Conservation (phyloP, 78 protist genomes). For the Cavenderia fasciculata region DNA sequence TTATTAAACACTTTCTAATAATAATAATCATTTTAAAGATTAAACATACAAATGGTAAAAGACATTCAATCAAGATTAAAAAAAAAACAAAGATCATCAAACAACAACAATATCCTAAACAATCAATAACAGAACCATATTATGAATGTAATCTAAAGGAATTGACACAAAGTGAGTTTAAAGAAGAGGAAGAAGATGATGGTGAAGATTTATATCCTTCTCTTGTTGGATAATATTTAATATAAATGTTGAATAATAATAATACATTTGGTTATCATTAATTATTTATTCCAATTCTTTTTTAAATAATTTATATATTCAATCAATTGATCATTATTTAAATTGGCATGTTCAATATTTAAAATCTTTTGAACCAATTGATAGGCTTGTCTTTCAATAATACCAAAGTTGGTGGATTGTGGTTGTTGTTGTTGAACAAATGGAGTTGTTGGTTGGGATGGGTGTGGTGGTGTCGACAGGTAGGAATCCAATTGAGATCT, state of each 20-base stretch:
- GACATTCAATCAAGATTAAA: neutral
- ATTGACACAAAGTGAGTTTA: slow-evolving; percentile 13
- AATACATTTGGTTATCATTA: neutral
- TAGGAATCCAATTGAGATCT: slow-evolving; percentile 10
- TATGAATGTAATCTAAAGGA: slow-evolving; percentile 17
- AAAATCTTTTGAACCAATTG: slow-evolving; percentile 42
- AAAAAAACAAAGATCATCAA: slow-evolving; percentile 1
- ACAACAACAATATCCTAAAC: too few species aligned
- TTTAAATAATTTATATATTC: slow-evolving; percentile 8
- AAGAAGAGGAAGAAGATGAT: slow-evolving; percentile 40
- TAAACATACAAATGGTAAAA: slow-evolving; percentile 47
- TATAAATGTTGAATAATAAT: too few species aligned
- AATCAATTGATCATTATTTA: neutral
- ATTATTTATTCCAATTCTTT: neutral
- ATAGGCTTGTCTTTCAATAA: slow-evolving; percentile 35
- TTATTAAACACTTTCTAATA: neutral
- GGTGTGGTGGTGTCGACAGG: too few species aligned
- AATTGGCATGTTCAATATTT: slow-evolving; percentile 12
- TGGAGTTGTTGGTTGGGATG: neutral
- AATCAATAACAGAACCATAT: slow-evolving; percentile 28
- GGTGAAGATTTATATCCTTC: slow-evolving; percentile 11
- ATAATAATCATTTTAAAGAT: neutral
- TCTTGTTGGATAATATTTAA: slow-evolving; percentile 1
- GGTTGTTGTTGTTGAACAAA: slow-evolving; percentile 24
- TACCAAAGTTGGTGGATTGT: too few species aligned